Base-by-base conservation (phyloP, 1,284 basidiomycete species). In the Ganoderma lingzhi region DNA sequence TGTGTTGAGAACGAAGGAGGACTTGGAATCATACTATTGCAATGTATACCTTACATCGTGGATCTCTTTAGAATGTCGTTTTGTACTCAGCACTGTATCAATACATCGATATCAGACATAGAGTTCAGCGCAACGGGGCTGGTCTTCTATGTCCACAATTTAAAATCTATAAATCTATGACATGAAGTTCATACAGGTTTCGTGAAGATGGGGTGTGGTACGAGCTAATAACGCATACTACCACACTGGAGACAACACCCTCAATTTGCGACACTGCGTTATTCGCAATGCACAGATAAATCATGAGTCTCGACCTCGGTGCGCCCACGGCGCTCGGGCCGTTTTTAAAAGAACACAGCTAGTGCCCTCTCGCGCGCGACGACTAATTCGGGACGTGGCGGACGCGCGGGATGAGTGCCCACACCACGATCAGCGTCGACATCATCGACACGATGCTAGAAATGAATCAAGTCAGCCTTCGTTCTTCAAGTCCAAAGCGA, bases 381-480 rank as follows among this genome's bases (percentile, higher is more conserved):
- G 12, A 3, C 53, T 55, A 71, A 2, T 69, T 73, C 14, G 69
- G 71, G 19, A 77, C 70, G 30, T 75, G 76, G 23, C 76, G 78
- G 17, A 74, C 75, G 32, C 73, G 70, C 44, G 79, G 78, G 12
- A 79, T 74, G 30, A 79, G 64, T 4, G 77, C 77, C 79, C 79
- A 80, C 17, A 79, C 73, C 63, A 79, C 73, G 37, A 78, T 76
- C 78, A 80, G 77, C 6, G 76, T 78, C 62, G 76, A 77, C 78
- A 80, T 76, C 76, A 78, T 78, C 41, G 76, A 75, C 61, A 78
- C 73, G 41, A 78, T 73, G 51, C 75, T 77, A 62, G 9, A 51
- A 56, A 41, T n/a, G 8, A 41, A 15, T 15, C 41, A 42, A n/a
- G n/a, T 61, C 19, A 39, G 59, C 23, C 14, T 23, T 23, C 23